Conservation (phyloP, 768 basidiomycete genomes). For the Lentinula boryana region DNA sequence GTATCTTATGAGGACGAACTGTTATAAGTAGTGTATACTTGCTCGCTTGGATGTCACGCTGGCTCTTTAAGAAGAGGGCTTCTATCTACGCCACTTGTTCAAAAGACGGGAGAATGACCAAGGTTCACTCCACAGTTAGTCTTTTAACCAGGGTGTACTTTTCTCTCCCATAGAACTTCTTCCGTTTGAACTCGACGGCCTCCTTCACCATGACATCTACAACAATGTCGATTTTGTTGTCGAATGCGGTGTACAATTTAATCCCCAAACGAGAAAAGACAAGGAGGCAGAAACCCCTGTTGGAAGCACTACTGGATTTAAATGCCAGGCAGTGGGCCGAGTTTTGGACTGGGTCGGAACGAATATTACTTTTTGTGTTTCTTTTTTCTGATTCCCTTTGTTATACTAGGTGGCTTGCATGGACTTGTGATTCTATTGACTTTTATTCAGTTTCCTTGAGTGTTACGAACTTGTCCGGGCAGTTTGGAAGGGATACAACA, state of each 20-base stretch:
- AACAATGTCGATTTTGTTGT: not conserved
- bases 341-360: slow-evolving; percentile 57
- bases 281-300: slow-evolving; percentile 29
- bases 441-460: slow-evolving; percentile 54
- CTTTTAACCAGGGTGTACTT: no score
- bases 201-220: not conserved
- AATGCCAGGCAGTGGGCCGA: slow-evolving; percentile 52
- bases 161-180: not conserved
- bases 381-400: not conserved
- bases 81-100: not conserved
- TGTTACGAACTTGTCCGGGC: slow-evolving; percentile 22
- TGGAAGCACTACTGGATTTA: slow-evolving; percentile 35
- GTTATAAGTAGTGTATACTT: not conserved
- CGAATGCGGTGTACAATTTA: not conserved
- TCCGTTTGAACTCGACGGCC: not conserved
- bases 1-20: not conserved
- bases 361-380: not conserved
- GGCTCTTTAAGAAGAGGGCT: not conserved
- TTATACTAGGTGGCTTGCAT: slow-evolving; percentile 36
- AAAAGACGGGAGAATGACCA: not conserved
- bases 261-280: slow-evolving; percentile 38
- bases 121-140: not conserved
- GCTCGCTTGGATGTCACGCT: not conserved
- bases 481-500: slow-evolving; percentile 25
- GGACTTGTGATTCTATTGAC: slow-evolving; percentile 64